Conservation (phyloP, 805 yeast species). For the Teunomyces kruisii region DNA sequence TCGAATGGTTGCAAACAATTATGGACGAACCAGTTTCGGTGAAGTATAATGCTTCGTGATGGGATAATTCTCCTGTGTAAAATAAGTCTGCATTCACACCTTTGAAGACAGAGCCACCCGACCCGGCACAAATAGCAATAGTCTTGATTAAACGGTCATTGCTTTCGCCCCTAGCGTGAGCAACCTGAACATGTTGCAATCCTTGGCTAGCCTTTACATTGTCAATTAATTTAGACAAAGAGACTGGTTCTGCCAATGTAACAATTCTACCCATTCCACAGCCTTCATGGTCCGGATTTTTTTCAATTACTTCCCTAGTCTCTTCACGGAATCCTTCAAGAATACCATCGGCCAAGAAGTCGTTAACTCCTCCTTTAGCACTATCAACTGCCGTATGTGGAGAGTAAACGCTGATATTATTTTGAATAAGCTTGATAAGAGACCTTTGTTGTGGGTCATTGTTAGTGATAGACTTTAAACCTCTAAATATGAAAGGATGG, state of each 20-base stretch:
- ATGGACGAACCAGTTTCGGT: conserved; percentile 72
- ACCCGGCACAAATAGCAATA: conserved; percentile 93
- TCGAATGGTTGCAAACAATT: conserved; percentile 83
- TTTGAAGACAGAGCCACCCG: conserved; percentile 78
- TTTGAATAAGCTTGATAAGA: conserved; percentile 65
- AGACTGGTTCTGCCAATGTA: conserved; percentile 41
- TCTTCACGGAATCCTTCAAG: conserved; percentile 24
- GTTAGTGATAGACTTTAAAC: conserved; percentile 68
- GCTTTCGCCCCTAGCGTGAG: conserved; percentile 30
- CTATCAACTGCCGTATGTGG: conserved; percentile 98
- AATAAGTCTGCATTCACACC: conserved; percentile 66
- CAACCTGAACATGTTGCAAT: conserved; percentile 63
- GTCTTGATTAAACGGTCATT: conserved; percentile 40
- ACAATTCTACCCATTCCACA: conserved; percentile 86
- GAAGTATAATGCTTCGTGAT: conserved; percentile 79
- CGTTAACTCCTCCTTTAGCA: conserved; percentile 90
- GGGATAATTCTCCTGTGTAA: conserved; percentile 91
- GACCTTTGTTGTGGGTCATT: conserved; percentile 80
- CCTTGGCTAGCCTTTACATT: conserved; percentile 55
- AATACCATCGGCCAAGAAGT: conserved; percentile 75
- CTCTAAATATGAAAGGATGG: conserved; percentile 89
- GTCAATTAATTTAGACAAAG: conserved; percentile 45
- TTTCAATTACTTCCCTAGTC: conserved; percentile 41
- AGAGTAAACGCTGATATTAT: conserved; percentile 84
- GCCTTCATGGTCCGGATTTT: conserved; percentile 42